These are phyloP conservation scores for Xerocomus minutiporus DNA, from an alignment of 1,284 basidiomycete genomes.

Conservation along the genomic window DNA sequence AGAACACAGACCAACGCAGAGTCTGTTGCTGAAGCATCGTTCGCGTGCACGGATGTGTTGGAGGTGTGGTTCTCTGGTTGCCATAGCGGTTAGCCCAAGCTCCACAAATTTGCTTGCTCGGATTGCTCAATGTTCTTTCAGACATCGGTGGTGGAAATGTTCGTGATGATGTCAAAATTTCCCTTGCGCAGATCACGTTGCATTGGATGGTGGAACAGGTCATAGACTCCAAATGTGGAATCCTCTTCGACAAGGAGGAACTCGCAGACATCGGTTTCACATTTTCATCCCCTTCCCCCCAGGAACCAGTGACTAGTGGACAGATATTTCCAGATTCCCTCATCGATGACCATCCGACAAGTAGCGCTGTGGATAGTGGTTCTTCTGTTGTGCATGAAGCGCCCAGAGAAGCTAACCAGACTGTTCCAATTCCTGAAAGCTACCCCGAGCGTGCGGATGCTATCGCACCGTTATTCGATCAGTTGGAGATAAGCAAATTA, in stretches of 20 bases:
- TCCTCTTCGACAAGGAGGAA: conserved; percentile 45
- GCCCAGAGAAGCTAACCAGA: neutral
- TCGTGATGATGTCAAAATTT: conserved; percentile 37
- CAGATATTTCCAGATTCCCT: neutral
- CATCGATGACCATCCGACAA: neutral
- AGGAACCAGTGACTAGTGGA: neutral
- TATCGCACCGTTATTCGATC: conserved; percentile 27
- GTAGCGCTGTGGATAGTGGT: neutral
- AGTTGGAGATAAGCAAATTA: conserved; percentile 11
- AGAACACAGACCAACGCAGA: neutral
- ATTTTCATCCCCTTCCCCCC: neutral
- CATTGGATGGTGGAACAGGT: conserved; percentile 70
- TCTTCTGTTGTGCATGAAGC: neutral
- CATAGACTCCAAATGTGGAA: conserved; percentile 43
- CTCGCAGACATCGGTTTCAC: conserved; percentile 36
- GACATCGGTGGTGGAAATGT: conserved; percentile 68
- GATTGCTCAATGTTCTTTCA: conserved; percentile 25
- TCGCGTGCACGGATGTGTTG: conserved; percentile 40
- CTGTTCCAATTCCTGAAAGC: neutral
- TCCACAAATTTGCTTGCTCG: neutral
- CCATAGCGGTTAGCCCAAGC: conserved; percentile 45
- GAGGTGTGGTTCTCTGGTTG: conserved; percentile 67
- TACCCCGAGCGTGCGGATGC: conserved; percentile 24
- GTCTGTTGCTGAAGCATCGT: conserved; percentile 12
- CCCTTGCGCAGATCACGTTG: conserved; percentile 57